A percentile compares a stretch with the other conserved stretches of the same genome.
Conservation (phyloP, 164 flowering plant genomes). For the Berberis vulgaris region DNA sequence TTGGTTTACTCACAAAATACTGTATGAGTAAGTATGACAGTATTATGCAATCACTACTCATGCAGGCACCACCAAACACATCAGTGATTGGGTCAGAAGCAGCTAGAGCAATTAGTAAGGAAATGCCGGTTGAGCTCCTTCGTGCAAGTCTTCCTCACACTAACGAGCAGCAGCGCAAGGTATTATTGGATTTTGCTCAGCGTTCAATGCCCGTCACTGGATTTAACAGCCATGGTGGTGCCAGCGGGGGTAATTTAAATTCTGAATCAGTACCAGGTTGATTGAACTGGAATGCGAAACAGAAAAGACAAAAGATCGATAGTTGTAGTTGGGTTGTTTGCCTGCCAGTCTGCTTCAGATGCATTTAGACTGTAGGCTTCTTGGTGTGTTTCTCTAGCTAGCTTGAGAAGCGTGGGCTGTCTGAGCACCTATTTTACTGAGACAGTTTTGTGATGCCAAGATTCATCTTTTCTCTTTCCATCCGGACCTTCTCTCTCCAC, state of each 20-base stretch:
- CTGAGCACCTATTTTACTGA: background rate
- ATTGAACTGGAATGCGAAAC: background rate
- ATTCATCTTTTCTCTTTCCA: no score
- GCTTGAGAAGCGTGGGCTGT: background rate
- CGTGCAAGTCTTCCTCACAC: constrained; percentile 92
- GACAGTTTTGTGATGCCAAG: no score
- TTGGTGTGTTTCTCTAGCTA: background rate
- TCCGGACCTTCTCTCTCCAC: no score
- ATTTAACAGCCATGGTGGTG: constrained; percentile 27
- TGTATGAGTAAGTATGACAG: constrained; percentile 75
- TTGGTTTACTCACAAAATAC: constrained; percentile 67
- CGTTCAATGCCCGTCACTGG: constrained; percentile 60
- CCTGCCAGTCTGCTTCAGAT: background rate
- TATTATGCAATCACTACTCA: constrained; percentile 47
- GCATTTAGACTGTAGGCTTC: background rate
- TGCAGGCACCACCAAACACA: constrained; percentile 31
- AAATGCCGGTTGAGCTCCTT: constrained; percentile 86
- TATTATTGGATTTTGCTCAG: constrained; percentile 69
- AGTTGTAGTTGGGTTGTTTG: background rate
- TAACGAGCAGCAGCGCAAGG: constrained; percentile 61
- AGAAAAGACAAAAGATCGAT: background rate
- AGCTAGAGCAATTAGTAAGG: constrained; percentile 57
- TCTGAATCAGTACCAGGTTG: constrained; percentile 40
- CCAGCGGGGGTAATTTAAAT: constrained; percentile 24
- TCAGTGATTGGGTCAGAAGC: constrained; percentile 41